phyloP scores from a whole-genome alignment of 768 basidiomycete genomes.

The Tylopilus balloui region DNA sequence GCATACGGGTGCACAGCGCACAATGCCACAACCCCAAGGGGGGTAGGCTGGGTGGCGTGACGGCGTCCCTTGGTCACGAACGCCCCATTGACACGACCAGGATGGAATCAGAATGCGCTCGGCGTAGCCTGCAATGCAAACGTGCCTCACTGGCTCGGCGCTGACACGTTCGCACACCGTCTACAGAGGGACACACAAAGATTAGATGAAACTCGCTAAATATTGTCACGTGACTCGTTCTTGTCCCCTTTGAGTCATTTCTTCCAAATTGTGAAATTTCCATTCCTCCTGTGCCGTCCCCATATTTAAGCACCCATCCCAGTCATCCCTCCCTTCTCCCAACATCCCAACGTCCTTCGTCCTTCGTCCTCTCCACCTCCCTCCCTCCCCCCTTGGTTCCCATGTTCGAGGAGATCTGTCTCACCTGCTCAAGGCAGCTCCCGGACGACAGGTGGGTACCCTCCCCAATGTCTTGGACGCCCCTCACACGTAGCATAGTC shows the following conservation, averaged over 20 bases:
- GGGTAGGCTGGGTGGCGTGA: slow-evolving; percentile 8
- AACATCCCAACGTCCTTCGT: slow-evolving; percentile 15
- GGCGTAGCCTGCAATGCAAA: no score
- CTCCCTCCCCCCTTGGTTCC: slow-evolving; percentile 9
- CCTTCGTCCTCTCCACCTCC: slow-evolving; percentile 2
- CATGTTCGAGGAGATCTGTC: slow-evolving; percentile 81
- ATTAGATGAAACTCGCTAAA: slow-evolving; percentile 10
- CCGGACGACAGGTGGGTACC: slow-evolving; percentile 54
- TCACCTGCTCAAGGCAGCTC: slow-evolving; percentile 65
- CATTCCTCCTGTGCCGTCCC: slow-evolving; percentile 36
- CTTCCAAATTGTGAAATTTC: slow-evolving; percentile 32
- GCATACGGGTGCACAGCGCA: not conserved
- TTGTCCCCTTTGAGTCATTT: slow-evolving; percentile 35
- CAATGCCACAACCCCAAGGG: not conserved
- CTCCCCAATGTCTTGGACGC: slow-evolving; percentile 12
- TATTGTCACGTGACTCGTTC: slow-evolving; percentile 18
- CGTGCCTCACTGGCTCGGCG: slow-evolving; percentile 2
- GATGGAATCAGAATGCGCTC: not conserved
- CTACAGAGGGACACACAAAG: not conserved
- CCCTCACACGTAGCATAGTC: slow-evolving; percentile 38
- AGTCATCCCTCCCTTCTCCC: slow-evolving; percentile 16
- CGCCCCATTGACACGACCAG: no score
- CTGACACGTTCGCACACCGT: slow-evolving; percentile 16
- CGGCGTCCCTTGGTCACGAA: slow-evolving; percentile 1
- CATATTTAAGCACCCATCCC: slow-evolving; percentile 31